Evolutionary conservation across 169 alveolate species (phyloP).

Genomic region (Plasmodium sp.): DNA sequence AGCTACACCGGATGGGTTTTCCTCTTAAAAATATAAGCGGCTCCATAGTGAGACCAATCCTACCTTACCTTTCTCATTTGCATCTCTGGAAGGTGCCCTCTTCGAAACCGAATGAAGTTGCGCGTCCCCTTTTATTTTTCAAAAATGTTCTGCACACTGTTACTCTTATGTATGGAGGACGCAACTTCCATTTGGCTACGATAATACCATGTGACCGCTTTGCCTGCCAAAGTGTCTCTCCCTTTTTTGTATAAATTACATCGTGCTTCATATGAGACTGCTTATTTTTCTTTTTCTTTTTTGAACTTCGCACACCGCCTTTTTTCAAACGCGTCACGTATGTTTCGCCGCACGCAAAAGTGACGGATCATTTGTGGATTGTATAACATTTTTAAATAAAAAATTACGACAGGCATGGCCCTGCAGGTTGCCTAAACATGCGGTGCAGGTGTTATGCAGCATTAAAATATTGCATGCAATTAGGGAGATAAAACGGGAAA

Average conservation of each 20-base stretch:
- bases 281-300: not conserved
- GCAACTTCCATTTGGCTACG: not conserved
- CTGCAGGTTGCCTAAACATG: not conserved
- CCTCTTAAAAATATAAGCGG: not conserved
- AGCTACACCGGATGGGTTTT: not conserved
- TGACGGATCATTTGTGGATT: not conserved
- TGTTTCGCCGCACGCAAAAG: not conserved
- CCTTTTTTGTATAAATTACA: not conserved
- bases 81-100: not conserved
- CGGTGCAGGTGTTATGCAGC: not conserved
- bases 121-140: not conserved
- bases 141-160: not conserved
- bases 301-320: not conserved
- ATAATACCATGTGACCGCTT: not conserved
- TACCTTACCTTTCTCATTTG: not conserved
- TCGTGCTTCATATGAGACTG: not conserved
- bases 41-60: not conserved
- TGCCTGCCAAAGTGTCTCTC: not conserved
- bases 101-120: not conserved
- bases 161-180: not conserved
- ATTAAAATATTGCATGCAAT: not conserved
- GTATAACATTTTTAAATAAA: not conserved
- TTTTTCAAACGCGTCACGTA: not conserved
- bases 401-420: not conserved
- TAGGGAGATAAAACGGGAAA: not conserved